Percentiles rank a stretch among this genome's conserved stretches.
Evolutionary conservation across 805 yeast genomes (phyloP).

Genomic region (Yamadazyma philogaea): DNA sequence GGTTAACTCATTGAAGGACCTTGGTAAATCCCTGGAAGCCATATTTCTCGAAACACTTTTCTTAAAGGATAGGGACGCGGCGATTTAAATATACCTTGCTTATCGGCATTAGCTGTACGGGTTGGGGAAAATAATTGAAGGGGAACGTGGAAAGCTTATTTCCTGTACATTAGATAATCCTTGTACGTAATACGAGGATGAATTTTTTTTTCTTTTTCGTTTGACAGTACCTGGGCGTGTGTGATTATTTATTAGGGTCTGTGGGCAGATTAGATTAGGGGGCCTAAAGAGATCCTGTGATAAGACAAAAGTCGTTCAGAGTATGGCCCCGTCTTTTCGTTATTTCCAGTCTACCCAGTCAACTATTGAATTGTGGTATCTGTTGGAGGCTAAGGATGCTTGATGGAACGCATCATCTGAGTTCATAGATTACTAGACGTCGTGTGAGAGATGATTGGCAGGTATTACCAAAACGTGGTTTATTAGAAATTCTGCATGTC

Average conservation of each 20-base stretch:
- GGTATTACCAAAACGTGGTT: neutral
- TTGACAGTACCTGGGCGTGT: too few species aligned
- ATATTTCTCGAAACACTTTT: constrained; percentile 10
- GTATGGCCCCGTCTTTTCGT: too few species aligned
- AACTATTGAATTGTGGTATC: too few species aligned
- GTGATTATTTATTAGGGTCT: too few species aligned
- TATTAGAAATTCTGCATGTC: neutral
- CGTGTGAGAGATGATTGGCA: too few species aligned
- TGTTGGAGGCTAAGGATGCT: too few species aligned
- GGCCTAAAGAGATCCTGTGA: too few species aligned
- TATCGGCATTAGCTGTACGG: neutral
- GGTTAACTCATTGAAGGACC: constrained; percentile 31
- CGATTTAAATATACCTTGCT: neutral
- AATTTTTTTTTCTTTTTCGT: neutral
- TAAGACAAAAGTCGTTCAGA: too few species aligned
- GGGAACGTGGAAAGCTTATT: neutral
- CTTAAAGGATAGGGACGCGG: neutral
- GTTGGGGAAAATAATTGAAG: constrained; percentile 1
- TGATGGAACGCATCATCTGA: too few species aligned
- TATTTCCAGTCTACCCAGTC: too few species aligned
- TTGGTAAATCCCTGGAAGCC: constrained; percentile 52
- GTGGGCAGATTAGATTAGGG: too few species aligned
- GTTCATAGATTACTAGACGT: too few species aligned
- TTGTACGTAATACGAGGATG: neutral
- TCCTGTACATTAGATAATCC: neutral